Percentiles rank a stretch among this genome's conserved stretches.
Evolutionary conservation across 1,284 basidiomycete genomes (phyloP).

Genomic region (Cerrena zonata): DNA sequence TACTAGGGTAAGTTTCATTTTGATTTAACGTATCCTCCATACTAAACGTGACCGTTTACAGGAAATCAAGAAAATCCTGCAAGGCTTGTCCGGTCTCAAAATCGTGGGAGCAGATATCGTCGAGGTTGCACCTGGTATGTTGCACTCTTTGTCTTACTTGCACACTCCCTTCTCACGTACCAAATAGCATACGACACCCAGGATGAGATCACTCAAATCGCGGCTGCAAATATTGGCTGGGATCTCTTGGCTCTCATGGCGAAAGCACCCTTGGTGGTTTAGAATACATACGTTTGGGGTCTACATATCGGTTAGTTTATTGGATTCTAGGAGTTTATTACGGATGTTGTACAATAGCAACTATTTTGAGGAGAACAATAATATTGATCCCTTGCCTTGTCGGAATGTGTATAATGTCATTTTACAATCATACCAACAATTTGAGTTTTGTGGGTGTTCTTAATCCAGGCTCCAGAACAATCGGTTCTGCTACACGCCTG

Average conservation of each 20-base stretch:
- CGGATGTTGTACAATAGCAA: no score
- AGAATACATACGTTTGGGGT: conserved; percentile 8
- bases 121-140: conserved; percentile 32
- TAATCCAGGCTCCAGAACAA: no score
- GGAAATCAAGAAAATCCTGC: conserved; percentile 37
- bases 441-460: no score
- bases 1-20: conserved; percentile 24
- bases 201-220: conserved; percentile 32
- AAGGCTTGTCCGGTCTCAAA: conserved; percentile 33
- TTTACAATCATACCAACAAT: no score
- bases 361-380: no score
- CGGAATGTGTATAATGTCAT: no score
- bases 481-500: no score
- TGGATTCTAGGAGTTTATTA: not conserved
- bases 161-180: not conserved
- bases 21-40: not conserved
- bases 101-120: conserved; percentile 37
- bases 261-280: conserved; percentile 24
- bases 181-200: conserved; percentile 18
- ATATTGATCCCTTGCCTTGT: no score
- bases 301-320: no score
- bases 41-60: conserved; percentile 8
- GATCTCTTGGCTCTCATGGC: conserved; percentile 30
- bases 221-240: conserved; percentile 31
- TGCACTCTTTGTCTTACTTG: not conserved